Evolutionary conservation across 2,329 filamentous ascomycete species (phyloP), one percentile per base, ranked within the genome.

Genomic region (Phaeosphaeriaceae sp.): DNA sequence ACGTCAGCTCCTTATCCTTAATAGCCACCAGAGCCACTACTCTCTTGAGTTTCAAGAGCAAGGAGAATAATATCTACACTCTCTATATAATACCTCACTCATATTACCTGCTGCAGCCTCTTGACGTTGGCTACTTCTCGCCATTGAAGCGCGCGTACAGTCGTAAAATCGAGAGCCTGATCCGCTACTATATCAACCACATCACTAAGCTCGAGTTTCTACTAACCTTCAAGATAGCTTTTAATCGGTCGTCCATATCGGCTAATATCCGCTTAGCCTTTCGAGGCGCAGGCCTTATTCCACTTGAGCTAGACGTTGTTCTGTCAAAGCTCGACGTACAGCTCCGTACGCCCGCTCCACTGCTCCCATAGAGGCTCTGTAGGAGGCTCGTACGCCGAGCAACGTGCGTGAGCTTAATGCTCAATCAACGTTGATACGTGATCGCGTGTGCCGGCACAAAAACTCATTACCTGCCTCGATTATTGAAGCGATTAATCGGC

Each of bases 1-100:
- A 20, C 46, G 53, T 38, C 12, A 23, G 20, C 48, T 58, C 4
- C 46, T 58, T 32, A 49, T 58, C 21, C 33, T 58, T 34, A 36
- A 59, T 32, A 30, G 56, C 39, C 23, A 57, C 35, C 29, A 48
- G 35, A 54, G 53, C 45, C 18, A 56, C 28, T 17, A 17, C 35
- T 39, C 35, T 21, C 29, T 39, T 33, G 17, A 39, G 5, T 46
- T 77, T 49, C 42, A 75, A 36, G 23, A 65, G 55, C 50, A 62
- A 51, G 33, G 35, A 46, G 35, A 46, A 36, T 12, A 46, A 46
- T n/a, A 46, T 46, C 18, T 26, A 32, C 23, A 23, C 21, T 38
- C 53, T 73, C 52, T 74, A 40, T 48, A 69, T 75, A 42, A 67
- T 54, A 72, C 52, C 69, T 28, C 21, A 44, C 33, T 44, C 58